These are phyloP conservation scores for Buddleja alternifolia DNA, from an alignment of 257 asterid genomes.

Conservation along the genomic window DNA sequence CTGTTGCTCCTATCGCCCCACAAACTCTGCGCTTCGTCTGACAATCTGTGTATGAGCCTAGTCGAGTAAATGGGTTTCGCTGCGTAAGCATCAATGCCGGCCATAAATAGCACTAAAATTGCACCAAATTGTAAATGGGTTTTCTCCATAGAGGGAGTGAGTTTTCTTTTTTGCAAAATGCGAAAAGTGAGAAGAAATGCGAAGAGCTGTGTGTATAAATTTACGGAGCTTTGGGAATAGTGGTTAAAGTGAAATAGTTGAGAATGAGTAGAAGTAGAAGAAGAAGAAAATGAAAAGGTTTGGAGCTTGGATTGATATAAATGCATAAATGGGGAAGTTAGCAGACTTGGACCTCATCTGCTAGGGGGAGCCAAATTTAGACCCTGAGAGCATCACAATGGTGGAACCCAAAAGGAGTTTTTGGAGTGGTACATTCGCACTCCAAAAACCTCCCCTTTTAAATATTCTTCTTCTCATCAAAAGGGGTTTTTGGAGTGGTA, in stretches of 20 bases:
- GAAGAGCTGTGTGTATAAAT: neutral
- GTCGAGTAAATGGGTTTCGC: constrained; percentile 50
- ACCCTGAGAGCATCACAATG: no score
- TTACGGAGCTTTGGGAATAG: neutral
- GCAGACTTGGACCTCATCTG: no score
- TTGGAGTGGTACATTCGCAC: no score
- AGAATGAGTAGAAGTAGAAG: no score
- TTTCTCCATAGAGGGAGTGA: constrained; percentile 29
- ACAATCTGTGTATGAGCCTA: constrained; percentile 59
- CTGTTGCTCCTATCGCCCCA: constrained; percentile 26
- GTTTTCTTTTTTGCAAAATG: neutral
- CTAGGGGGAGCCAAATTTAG: no score
- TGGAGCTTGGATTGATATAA: no score
- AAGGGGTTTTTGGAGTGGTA: no score
- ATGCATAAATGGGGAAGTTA: no score
- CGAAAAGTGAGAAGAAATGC: constrained; percentile 26
- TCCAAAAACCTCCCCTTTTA: no score
- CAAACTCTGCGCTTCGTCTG: constrained; percentile 54
- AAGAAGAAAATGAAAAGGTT: no score
- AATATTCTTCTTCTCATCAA: no score
- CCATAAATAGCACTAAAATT: constrained; percentile 25
- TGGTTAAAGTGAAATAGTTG: constrained; percentile 37
- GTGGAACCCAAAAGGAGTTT: no score
- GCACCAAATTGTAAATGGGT: constrained; percentile 32
- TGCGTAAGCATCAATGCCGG: constrained; percentile 35